Evolutionary conservation across 768 basidiomycete species (phyloP).

Genomic region (Pisolithus orientalis): DNA sequence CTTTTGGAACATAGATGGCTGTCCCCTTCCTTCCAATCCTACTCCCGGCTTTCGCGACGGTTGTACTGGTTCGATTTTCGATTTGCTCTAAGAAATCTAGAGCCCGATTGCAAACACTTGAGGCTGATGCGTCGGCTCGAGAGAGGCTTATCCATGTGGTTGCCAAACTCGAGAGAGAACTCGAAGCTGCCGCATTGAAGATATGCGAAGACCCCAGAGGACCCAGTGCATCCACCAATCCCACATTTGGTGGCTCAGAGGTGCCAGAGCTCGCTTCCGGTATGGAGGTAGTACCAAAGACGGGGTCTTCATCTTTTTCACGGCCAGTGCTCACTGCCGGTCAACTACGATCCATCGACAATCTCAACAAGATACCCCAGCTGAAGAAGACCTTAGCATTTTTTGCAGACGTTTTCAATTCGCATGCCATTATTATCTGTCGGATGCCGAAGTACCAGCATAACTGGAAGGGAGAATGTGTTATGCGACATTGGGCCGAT

Average conservation of each 20-base stretch:
- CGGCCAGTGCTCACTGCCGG: conserved; percentile 37
- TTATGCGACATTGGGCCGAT: conserved; percentile 68
- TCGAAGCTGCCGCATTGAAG: conserved; percentile 59
- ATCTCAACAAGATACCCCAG: conserved; percentile 61
- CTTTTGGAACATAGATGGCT: conserved; percentile 35
- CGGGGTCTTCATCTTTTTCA: no score
- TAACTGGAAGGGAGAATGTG: conserved; percentile 56
- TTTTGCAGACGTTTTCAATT: conserved; percentile 51
- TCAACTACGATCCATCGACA: conserved; percentile 51
- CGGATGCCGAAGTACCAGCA: conserved; percentile 58
- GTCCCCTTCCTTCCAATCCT: conserved; percentile 58
- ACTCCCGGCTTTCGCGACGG: conserved; percentile 50
- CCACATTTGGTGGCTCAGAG: conserved; percentile 3
- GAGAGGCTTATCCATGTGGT: conserved; percentile 53
- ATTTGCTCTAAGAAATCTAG: conserved; percentile 55
- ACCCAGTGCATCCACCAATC: conserved; percentile 11
- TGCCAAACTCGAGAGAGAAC: conserved; percentile 48
- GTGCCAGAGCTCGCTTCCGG: background rate
- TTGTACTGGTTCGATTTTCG: conserved; percentile 51
- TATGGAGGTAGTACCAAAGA: background rate
- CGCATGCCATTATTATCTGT: conserved; percentile 68
- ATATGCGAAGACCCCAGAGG: conserved; percentile 42
- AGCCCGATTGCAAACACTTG: conserved; percentile 57
- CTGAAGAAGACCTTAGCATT: conserved; percentile 67
- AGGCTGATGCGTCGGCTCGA: conserved; percentile 43